Percentiles rank a stretch among this genome's conserved stretches.
phyloP scores from a whole-genome alignment of 495 filamentous ascomycete species.

The Aspergillus bridgeri region DNA sequence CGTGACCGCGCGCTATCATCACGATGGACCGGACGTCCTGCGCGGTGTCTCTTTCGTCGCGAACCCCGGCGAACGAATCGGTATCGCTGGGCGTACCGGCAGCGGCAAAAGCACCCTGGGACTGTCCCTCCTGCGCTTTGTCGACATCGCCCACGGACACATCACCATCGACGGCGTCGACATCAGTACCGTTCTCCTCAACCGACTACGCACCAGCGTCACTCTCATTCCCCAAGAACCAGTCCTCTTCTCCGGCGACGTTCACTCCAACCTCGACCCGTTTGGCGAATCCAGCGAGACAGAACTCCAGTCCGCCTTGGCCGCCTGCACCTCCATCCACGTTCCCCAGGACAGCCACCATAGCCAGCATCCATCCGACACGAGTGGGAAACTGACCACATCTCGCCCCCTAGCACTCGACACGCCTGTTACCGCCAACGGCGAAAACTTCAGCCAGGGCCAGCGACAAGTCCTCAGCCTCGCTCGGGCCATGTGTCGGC shows the following conservation, averaged over 20 bases:
- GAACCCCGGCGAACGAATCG: conserved; percentile 51
- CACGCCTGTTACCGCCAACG: conserved; percentile 51
- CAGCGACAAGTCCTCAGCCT: conserved; percentile 60
- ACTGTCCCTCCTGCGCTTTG: conserved; percentile 53
- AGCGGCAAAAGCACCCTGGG: conserved; percentile 62
- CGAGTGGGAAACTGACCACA: background rate
- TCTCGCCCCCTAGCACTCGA: conserved; percentile 21
- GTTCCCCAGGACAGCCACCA: conserved; percentile 27
- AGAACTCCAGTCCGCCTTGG: conserved; percentile 44
- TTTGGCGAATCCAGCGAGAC: conserved; percentile 40
- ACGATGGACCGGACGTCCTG: conserved; percentile 46
- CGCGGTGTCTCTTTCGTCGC: conserved; percentile 50
- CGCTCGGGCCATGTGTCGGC: conserved; percentile 53
- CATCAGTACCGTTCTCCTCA: conserved; percentile 48
- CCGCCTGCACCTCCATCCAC: conserved; percentile 45
- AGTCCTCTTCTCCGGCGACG: conserved; percentile 53
- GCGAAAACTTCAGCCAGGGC: conserved; percentile 59
- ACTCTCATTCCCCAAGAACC: conserved; percentile 63
- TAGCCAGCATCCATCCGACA: conserved; percentile 4
- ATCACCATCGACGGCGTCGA: conserved; percentile 55
- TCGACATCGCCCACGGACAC: conserved; percentile 38
- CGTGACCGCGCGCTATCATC: conserved; percentile 48
- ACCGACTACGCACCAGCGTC: conserved; percentile 52
- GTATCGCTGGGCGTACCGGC: conserved; percentile 60
- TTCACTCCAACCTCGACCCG: conserved; percentile 56